Percentiles rank a stretch among this genome's conserved stretches.
Conservation (phyloP, 2,329 filamentous ascomycete genomes). For the Pyrenochaeta sp. region DNA sequence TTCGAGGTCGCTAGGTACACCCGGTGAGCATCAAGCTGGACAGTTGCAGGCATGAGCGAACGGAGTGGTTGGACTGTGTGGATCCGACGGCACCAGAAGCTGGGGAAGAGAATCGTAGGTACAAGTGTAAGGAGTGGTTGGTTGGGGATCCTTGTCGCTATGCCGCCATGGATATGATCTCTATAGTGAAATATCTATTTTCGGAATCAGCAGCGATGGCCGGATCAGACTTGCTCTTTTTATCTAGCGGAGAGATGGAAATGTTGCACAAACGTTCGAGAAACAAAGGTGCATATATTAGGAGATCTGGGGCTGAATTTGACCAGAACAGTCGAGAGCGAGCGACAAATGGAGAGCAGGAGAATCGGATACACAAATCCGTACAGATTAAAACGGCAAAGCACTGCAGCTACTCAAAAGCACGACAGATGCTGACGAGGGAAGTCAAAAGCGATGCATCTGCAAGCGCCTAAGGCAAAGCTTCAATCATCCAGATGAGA, state of each 20-base stretch:
- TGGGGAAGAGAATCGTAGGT: background rate
- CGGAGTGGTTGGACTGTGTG: background rate
- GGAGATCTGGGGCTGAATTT: background rate
- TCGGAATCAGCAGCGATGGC: background rate
- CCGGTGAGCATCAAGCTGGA: background rate
- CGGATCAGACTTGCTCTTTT: background rate
- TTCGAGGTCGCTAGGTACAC: background rate
- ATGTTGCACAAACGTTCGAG: background rate
- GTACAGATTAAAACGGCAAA: background rate
- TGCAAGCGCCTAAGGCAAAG: background rate
- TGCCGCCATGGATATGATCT: constrained; percentile 10
- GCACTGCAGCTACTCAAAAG: constrained; percentile 7
- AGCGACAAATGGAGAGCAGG: background rate
- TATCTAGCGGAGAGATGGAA: constrained; percentile 1
- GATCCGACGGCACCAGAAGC: constrained; percentile 4
- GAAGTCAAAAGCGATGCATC: background rate
- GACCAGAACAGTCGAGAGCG: background rate
- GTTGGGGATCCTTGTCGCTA: constrained; percentile 8
- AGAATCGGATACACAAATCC: background rate
- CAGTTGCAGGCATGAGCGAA: background rate
- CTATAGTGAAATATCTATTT: constrained; percentile 17
- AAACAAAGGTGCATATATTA: background rate
- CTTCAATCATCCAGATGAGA: constrained; percentile 8
- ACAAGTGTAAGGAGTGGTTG: background rate
- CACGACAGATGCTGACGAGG: constrained; percentile 3